phyloP scores from a whole-genome alignment of 2,329 filamentous ascomycete genomes.

The Nemania sp. region DNA sequence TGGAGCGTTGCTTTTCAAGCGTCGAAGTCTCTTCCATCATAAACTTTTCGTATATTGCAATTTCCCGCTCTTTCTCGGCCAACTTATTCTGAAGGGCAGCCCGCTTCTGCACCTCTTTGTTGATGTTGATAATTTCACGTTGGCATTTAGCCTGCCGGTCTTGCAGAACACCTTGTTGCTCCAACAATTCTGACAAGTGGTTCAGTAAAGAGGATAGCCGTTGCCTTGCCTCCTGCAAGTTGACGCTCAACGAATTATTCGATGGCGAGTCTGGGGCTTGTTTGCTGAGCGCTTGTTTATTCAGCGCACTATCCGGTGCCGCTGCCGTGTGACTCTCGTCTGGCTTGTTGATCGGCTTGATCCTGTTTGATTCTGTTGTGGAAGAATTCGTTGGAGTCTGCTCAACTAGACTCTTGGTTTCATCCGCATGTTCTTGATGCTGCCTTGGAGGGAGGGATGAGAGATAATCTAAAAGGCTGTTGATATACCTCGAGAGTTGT shows the following conservation, averaged over 20 bases:
- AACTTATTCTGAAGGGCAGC: neutral
- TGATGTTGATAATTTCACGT: neutral
- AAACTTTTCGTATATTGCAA: conserved; percentile 23
- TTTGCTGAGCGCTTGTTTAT: conserved; percentile 3
- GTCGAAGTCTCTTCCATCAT: conserved; percentile 24
- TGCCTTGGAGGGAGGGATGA: neutral
- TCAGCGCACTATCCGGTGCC: neutral
- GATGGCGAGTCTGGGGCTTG: too few relatives aligned
- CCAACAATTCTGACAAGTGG: conserved; percentile 11
- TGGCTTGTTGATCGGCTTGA: neutral
- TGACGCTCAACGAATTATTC: neutral
- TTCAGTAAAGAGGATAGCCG: conserved; percentile 13
- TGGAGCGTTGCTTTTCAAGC: conserved; percentile 14
- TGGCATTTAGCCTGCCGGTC: conserved; percentile 5
- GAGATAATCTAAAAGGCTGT: neutral
- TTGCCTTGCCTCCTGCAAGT: neutral
- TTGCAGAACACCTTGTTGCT: conserved; percentile 16
- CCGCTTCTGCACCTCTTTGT: neutral
- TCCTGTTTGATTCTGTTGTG: neutral
- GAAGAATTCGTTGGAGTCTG: neutral
- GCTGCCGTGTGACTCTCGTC: neutral
- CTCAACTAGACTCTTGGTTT: neutral
- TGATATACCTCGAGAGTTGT: neutral
- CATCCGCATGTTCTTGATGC: neutral
- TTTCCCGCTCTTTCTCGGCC: conserved; percentile 24